A percentile compares a stretch with the other conserved stretches of the same genome.
phyloP scores from a whole-genome alignment of 805 yeast species.

The Candida chilensis region DNA sequence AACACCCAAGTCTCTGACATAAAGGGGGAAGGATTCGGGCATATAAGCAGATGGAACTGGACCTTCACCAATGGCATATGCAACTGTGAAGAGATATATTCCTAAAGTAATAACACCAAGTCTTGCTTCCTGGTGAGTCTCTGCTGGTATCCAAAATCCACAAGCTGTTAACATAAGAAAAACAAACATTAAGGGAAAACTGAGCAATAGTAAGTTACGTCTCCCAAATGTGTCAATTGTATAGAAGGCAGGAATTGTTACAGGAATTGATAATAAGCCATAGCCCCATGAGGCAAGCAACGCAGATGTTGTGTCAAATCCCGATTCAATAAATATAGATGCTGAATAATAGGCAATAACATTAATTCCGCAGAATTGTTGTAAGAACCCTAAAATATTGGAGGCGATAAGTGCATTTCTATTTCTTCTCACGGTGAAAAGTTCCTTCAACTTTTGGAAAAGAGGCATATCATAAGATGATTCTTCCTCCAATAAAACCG shows the following conservation, averaged over 20 bases:
- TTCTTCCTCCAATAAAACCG: constrained; percentile 31
- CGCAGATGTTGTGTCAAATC: constrained; percentile 21
- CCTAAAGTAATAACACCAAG: constrained; percentile 24
- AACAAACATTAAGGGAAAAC: constrained; percentile 31
- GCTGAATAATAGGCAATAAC: constrained; percentile 35
- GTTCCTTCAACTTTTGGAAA: constrained; percentile 20
- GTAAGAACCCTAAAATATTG: constrained; percentile 36
- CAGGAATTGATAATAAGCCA: constrained; percentile 31
- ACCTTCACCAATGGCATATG: constrained; percentile 35
- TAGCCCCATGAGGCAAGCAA: constrained; percentile 36
- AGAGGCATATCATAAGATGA: constrained; percentile 21
- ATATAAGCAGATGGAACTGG: constrained; percentile 35
- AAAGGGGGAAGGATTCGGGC: constrained; percentile 33
- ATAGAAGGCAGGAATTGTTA: constrained; percentile 33
- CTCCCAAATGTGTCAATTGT: constrained; percentile 33
- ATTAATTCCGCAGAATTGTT: constrained; percentile 36
- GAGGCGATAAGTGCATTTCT: constrained; percentile 35
- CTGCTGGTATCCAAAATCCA: constrained; percentile 23
- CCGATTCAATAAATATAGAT: constrained; percentile 26
- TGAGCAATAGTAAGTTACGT: constrained; percentile 23
- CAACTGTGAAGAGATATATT: constrained; percentile 23
- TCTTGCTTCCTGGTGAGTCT: constrained; percentile 14
- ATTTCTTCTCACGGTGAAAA: constrained; percentile 32
- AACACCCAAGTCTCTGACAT: constrained; percentile 35
- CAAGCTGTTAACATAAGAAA: constrained; percentile 29